These are phyloP conservation scores for Skeletonema costatum DNA, from an alignment of 108 stramenopile species.

Conservation along the genomic window DNA sequence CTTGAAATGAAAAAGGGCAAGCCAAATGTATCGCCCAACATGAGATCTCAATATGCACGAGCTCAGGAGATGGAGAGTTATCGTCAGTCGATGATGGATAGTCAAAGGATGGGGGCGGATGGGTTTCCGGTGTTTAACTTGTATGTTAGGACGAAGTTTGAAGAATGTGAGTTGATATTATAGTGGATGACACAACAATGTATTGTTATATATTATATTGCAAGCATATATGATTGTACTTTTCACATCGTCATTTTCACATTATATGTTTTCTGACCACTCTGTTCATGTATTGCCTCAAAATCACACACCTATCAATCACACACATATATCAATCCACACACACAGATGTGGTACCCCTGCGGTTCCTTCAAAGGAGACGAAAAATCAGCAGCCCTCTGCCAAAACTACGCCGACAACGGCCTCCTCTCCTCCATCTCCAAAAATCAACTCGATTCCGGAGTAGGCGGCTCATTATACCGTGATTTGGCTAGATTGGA, in stretches of 20 bases:
- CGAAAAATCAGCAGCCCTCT: constrained; percentile 76
- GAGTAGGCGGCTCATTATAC: constrained; percentile 69
- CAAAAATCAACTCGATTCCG: constrained; percentile 86
- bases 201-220: background rate
- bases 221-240: background rate
- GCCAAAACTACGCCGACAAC: constrained; percentile 55
- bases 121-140: constrained; percentile 87
- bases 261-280: background rate
- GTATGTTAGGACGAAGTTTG: constrained; percentile 73
- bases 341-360: constrained; percentile 88
- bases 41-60: constrained; percentile 74
- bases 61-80: constrained; percentile 69
- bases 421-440: constrained; percentile 69
- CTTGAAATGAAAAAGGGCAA: constrained; percentile 86
- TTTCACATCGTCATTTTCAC: too few species aligned
- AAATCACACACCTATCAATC: background rate
- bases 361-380: constrained; percentile 92
- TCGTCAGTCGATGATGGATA: constrained; percentile 75
- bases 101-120: constrained; percentile 67
- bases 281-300: background rate
- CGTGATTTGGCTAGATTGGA: constrained; percentile 58
- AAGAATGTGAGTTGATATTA: constrained; percentile 67
- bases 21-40: constrained; percentile 72
- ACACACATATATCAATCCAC: background rate
- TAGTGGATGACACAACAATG: background rate